Percentiles rank a stretch among this genome's conserved stretches.
Conservation (phyloP, 2,329 filamentous ascomycete genomes). For the Ceratocystis smalleyi region DNA sequence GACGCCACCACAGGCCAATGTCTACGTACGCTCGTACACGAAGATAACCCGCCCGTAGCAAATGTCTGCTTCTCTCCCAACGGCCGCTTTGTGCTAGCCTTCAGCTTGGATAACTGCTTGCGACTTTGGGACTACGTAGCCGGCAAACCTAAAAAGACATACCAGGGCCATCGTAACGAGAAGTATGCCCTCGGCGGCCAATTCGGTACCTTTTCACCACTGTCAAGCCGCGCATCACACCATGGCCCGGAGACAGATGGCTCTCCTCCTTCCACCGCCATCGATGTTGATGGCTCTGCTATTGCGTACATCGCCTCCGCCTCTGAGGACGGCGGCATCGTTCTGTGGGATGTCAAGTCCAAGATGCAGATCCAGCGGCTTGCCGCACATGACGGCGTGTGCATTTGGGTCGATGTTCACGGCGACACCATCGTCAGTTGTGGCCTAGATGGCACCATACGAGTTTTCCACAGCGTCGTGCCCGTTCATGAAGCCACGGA, state of each 20-base stretch:
- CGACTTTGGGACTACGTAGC: slow-evolving; percentile 91
- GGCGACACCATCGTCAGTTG: slow-evolving; percentile 41
- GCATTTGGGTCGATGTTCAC: slow-evolving; percentile 50
- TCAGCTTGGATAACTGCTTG: slow-evolving; percentile 77
- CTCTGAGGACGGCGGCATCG: slow-evolving; percentile 71
- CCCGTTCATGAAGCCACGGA: background rate
- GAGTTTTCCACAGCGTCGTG: slow-evolving; percentile 30
- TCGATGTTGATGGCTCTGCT: slow-evolving; percentile 14
- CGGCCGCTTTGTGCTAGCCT: slow-evolving; percentile 81
- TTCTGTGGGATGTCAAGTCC: slow-evolving; percentile 79
- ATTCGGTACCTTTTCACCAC: slow-evolving; percentile 46
- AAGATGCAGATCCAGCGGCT: slow-evolving; percentile 67
- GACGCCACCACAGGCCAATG: slow-evolving; percentile 92
- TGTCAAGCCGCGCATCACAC: slow-evolving; percentile 16
- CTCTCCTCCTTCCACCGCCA: background rate
- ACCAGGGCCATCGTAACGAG: slow-evolving; percentile 77
- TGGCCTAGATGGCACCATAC: slow-evolving; percentile 39
- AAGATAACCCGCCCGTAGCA: slow-evolving; percentile 44
- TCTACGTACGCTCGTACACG: slow-evolving; percentile 83
- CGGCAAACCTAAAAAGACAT: slow-evolving; percentile 87
- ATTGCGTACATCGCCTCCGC: slow-evolving; percentile 58
- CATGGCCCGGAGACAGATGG: slow-evolving; percentile 15
- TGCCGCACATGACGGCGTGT: slow-evolving; percentile 39
- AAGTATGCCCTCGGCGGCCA: slow-evolving; percentile 73
- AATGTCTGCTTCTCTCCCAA: slow-evolving; percentile 81